These are phyloP conservation scores for Discostella stelligeroides DNA, from an alignment of 108 stramenopile genomes.

Conservation along the genomic window DNA sequence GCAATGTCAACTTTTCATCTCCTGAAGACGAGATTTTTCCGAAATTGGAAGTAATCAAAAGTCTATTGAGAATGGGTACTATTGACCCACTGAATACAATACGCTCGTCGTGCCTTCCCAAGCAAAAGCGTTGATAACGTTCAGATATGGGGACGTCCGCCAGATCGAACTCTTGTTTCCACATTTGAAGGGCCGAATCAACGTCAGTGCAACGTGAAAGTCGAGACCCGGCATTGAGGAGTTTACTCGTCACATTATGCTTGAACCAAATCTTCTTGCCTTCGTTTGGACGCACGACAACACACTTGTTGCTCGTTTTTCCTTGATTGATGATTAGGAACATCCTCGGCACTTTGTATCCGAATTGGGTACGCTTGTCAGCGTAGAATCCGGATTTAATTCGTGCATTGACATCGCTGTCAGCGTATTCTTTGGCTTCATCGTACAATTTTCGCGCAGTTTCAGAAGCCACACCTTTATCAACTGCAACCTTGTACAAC, in stretches of 20 bases:
- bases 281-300: not conserved
- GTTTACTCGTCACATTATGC: no score
- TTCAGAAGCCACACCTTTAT: conserved; percentile 27
- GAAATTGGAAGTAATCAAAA: conserved; percentile 9
- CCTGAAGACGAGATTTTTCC: not conserved
- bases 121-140: conserved; percentile 11
- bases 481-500: conserved; percentile 26
- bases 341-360: not conserved
- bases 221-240: not conserved
- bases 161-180: conserved; percentile 14
- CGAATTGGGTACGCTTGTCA: not conserved
- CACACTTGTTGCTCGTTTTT: not conserved
- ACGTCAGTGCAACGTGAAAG: not conserved
- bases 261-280: conserved; percentile 2
- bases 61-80: conserved; percentile 44
- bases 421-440: not conserved
- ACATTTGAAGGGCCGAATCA: conserved; percentile 1
- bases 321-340: conserved; percentile 5
- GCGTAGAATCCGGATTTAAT: not conserved
- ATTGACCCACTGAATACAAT: conserved; percentile 34
- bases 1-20: not conserved
- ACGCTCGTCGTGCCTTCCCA: conserved; percentile 2
- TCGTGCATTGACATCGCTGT: not conserved
- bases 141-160: conserved; percentile 9
- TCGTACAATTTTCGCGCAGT: conserved; percentile 28